phyloP scores from a whole-genome alignment of 2,329 filamentous ascomycete genomes.

The Meredithiella fracta region DNA sequence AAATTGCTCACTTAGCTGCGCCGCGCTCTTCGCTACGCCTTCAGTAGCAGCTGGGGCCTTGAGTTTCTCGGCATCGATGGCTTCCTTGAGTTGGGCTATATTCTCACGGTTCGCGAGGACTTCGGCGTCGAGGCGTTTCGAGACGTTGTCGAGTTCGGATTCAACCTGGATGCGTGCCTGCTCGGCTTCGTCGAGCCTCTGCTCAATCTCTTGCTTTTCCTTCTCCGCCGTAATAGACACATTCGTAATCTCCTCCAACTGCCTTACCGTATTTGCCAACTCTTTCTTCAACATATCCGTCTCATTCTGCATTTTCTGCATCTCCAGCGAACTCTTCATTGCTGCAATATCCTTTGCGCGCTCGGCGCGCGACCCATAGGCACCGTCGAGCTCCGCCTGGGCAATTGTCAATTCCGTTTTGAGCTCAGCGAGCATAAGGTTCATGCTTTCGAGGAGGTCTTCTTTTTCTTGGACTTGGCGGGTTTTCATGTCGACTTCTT shows the following conservation, averaged over 20 bases:
- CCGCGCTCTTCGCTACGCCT: slow-evolving; percentile 27
- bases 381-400: slow-evolving; percentile 44
- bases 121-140: slow-evolving; percentile 27
- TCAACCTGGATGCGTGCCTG: slow-evolving; percentile 24
- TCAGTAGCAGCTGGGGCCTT: slow-evolving; percentile 22
- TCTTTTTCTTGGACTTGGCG: slow-evolving; percentile 31
- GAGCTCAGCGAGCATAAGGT: slow-evolving; percentile 37
- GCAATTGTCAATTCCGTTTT: slow-evolving; percentile 46
- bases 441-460: slow-evolving; percentile 33
- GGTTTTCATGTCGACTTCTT: slow-evolving; percentile 24
- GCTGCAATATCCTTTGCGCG: slow-evolving; percentile 42
- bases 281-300: slow-evolving; percentile 35
- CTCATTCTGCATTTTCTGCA: slow-evolving; percentile 30
- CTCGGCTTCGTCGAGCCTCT: slow-evolving; percentile 26
- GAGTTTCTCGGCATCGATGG: slow-evolving; percentile 35
- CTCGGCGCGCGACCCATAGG: slow-evolving; percentile 42
- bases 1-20: slow-evolving; percentile 40
- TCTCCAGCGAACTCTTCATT: slow-evolving; percentile 31
- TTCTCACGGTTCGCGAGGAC: slow-evolving; percentile 23
- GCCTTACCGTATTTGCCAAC: slow-evolving; percentile 32
- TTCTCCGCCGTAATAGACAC: slow-evolving; percentile 34
- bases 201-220: slow-evolving; percentile 32
- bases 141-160: slow-evolving; percentile 23
- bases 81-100: slow-evolving; percentile 30
- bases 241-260: slow-evolving; percentile 36